phyloP scores from a whole-genome alignment of 169 alveolate species.

The Prorocentrum cordatum region DNA sequence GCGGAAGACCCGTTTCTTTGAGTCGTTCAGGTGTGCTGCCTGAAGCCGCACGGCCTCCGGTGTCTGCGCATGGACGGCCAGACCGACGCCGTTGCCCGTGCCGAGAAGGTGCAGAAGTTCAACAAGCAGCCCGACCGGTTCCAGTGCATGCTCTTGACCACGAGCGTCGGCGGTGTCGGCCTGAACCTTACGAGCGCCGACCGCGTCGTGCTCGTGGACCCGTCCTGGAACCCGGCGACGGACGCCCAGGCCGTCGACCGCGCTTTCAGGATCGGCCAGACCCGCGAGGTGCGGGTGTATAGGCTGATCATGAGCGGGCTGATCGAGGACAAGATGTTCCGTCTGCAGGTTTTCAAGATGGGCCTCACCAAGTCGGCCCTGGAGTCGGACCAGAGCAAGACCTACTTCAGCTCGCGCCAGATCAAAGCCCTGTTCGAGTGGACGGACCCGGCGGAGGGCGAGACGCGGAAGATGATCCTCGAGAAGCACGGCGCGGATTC shows the following conservation, averaged over 20 bases:
- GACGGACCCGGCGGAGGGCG: constrained; percentile 13
- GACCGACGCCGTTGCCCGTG: constrained; percentile 55
- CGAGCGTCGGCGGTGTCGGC: constrained; percentile 87
- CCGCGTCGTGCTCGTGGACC: constrained; percentile 82
- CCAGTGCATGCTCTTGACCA: constrained; percentile 74
- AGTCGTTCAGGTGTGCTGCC: constrained; percentile 64
- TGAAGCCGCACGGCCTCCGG: constrained; percentile 62
- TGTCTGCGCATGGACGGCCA: constrained; percentile 60
- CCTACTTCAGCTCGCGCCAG: constrained; percentile 42
- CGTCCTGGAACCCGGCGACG: constrained; percentile 72
- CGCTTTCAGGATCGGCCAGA: constrained; percentile 60
- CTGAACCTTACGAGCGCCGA: constrained; percentile 81
- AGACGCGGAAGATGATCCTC: too few relatives aligned
- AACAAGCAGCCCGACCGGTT: constrained; percentile 52
- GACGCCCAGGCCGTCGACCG: constrained; percentile 65
- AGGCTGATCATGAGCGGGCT: constrained; percentile 57
- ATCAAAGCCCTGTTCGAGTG: constrained; percentile 54
- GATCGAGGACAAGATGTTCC: constrained; percentile 64
- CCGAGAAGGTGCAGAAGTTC: constrained; percentile 63
- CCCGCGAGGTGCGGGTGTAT: constrained; percentile 35
- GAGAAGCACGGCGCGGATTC: too few relatives aligned
- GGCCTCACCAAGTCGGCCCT: constrained; percentile 50
- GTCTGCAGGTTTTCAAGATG: constrained; percentile 66
- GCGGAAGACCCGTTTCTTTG: too few relatives aligned
- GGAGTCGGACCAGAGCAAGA: constrained; percentile 40